Evolutionary conservation across 352 stramenopile genomes (phyloP).

Genomic region (Phytopythium oedochilum): DNA sequence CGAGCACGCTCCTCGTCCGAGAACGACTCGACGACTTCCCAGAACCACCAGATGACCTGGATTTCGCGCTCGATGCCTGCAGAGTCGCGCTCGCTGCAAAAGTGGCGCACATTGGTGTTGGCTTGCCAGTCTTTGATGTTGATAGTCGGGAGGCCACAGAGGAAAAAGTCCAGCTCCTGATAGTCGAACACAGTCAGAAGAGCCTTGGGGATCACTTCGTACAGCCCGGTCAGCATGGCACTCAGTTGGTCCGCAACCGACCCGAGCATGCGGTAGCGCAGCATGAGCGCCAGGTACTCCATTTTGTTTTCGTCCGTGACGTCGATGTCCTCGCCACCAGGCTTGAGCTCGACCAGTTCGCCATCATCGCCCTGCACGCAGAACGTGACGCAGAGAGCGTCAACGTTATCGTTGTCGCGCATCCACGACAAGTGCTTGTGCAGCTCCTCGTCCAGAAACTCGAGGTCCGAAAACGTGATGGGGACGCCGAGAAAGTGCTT

Average conservation of each 20-base stretch:
- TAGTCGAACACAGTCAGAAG: conserved; percentile 91
- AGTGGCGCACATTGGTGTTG: conserved; percentile 59
- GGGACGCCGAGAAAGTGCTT: conserved; percentile 82
- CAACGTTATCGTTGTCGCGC: conserved; percentile 64
- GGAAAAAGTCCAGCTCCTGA: conserved; percentile 95
- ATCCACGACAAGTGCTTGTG: conserved; percentile 73
- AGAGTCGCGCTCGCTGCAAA: conserved; percentile 39
- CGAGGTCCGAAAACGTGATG: conserved; percentile 83
- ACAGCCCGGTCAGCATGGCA: conserved; percentile 89
- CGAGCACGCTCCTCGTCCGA: conserved; percentile 91
- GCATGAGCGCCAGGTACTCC: conserved; percentile 93
- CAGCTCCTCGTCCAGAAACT: conserved; percentile 80
- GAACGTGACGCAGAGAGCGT: conserved; percentile 73
- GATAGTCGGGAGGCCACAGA: conserved; percentile 81
- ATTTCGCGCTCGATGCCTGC: conserved; percentile 45
- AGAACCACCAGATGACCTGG: conserved; percentile 88
- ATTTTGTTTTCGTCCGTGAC: conserved; percentile 95
- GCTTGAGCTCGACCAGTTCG: conserved; percentile 87
- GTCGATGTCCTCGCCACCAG: conserved; percentile 81
- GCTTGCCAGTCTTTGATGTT: conserved; percentile 87
- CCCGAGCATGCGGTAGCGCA: conserved; percentile 92
- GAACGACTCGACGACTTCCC: conserved; percentile 81
- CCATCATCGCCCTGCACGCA: conserved; percentile 67
- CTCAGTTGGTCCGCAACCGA: conserved; percentile 89
- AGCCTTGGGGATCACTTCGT: conserved; percentile 88